These are phyloP conservation scores for Eucalyptus marginata DNA, from an alignment of 345 rosid species.

Conservation along the genomic window DNA sequence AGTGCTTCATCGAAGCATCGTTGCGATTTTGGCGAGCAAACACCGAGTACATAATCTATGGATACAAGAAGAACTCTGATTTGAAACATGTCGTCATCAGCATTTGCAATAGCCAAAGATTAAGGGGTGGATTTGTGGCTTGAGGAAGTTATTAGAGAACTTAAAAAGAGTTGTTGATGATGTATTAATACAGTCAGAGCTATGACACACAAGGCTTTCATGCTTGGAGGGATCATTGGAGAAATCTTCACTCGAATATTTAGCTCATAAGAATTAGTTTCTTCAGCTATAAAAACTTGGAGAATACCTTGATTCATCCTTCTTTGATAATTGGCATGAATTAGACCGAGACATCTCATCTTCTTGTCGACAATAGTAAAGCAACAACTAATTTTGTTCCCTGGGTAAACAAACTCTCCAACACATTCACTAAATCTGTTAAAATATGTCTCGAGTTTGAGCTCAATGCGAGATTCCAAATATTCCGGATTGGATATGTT, in stretches of 20 bases:
- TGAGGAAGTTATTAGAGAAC: background rate
- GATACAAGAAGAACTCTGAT: background rate
- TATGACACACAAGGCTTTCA: background rate
- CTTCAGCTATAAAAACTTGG: background rate
- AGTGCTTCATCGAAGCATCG: background rate
- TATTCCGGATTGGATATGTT: too few relatives aligned
- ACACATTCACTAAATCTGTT: background rate
- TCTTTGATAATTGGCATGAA: background rate
- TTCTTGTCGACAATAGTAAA: background rate
- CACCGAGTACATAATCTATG: background rate
- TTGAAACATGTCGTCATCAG: background rate
- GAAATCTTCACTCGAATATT: background rate
- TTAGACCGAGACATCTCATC: background rate
- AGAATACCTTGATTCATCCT: background rate
- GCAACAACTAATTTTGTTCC: background rate
- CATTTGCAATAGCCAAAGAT: background rate
- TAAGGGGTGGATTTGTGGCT: background rate
- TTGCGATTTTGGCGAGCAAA: background rate
- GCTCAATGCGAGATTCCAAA: too few relatives aligned
- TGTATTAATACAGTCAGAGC: background rate
- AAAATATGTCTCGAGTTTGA: too few relatives aligned
- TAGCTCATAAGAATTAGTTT: background rate
- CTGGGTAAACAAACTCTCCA: background rate
- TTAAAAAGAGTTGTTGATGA: background rate
- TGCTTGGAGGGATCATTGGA: background rate